Base-by-base conservation (phyloP, 129 eudicot species). In the Ambrosia artemisiifolia region DNA sequence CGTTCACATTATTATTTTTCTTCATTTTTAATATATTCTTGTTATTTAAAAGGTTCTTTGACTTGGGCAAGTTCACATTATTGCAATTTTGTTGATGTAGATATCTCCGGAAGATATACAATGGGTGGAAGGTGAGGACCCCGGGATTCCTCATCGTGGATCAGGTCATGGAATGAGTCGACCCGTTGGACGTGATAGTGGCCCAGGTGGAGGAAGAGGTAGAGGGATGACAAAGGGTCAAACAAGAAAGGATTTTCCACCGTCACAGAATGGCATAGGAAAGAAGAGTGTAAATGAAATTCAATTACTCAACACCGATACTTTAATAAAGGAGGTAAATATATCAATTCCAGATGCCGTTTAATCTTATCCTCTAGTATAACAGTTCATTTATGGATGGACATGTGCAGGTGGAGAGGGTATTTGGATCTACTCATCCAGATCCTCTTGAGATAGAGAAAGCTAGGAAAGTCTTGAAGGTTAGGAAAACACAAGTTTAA, bases 91-190 rank as follows among this genome's bases (percentile, higher is more conserved):
- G 53, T 17, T 57, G 12, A 66, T 55, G 70, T 76, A 93, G 96
- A 93, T 93, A 63, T 84, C 98, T 76, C 92, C 96, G 0, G 86
- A 89, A 71, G 96, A 93, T 81, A 85, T 93, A 74, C 84, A 86
- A 63, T 93, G 98, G 98, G 93, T 86, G 90, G 96, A 72, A 43
- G 96, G 85, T 65, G 98, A 83, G 71, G 96, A 93, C 68, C 92
- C 92, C 16, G 92, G 88, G 53, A 69, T 86, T 78, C 43, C 88
- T 46, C 84, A 70, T 30, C 79, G 86, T 67, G 81, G 96, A 61
- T 50, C 87, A 24, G 91, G 96, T 14, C 96, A 73, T 75, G 90
- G 90, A 34, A 60, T 83, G 78, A 76, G 62, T 83, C 84, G 91
- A 82, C 74, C 86, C 16, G 78, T 66, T 48, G 86, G 87, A 17